Evolutionary conservation across 2,329 filamentous ascomycete species (phyloP).

Genomic region (Chlorencoelia australis): DNA sequence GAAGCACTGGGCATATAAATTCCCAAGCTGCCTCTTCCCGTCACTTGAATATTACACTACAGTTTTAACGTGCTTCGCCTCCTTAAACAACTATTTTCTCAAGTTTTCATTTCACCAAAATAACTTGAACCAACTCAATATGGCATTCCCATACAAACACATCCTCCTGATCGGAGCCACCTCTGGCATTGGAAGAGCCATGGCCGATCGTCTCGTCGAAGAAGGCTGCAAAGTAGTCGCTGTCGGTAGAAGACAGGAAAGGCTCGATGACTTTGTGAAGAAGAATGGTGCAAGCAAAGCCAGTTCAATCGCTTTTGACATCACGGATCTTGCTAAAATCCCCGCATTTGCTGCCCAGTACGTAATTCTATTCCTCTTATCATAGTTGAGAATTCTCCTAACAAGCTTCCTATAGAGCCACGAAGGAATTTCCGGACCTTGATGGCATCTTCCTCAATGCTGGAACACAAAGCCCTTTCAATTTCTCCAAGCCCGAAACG

Average conservation of each 20-base stretch:
- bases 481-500: slow-evolving; percentile 15
- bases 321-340: slow-evolving; percentile 1
- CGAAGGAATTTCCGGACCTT: slow-evolving; percentile 9
- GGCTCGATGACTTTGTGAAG: slow-evolving; percentile 30
- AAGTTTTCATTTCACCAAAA: too few species aligned
- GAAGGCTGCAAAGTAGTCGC: slow-evolving; percentile 40
- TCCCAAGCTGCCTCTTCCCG: too few species aligned
- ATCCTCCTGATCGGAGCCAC: slow-evolving; percentile 47
- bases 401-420: slow-evolving; percentile 25
- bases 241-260: slow-evolving; percentile 41
- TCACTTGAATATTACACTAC: too few species aligned
- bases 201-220: slow-evolving; percentile 34
- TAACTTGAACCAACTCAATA: slow-evolving; percentile 23
- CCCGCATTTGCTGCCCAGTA: not conserved
- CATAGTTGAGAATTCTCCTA: too few species aligned
- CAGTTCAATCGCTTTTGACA: slow-evolving; percentile 2
- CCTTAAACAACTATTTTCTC: too few species aligned
- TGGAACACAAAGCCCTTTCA: slow-evolving; percentile 22
- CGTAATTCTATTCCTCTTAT: too few species aligned
- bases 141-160: slow-evolving; percentile 45
- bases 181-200: slow-evolving; percentile 39
- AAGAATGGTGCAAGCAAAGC: not conserved
- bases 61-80: too few species aligned
- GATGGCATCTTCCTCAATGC: slow-evolving; percentile 27
- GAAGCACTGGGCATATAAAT: too few species aligned